Evolutionary conservation across 2,329 filamentous ascomycete genomes (phyloP).

Genomic region (Capronia epimyces): DNA sequence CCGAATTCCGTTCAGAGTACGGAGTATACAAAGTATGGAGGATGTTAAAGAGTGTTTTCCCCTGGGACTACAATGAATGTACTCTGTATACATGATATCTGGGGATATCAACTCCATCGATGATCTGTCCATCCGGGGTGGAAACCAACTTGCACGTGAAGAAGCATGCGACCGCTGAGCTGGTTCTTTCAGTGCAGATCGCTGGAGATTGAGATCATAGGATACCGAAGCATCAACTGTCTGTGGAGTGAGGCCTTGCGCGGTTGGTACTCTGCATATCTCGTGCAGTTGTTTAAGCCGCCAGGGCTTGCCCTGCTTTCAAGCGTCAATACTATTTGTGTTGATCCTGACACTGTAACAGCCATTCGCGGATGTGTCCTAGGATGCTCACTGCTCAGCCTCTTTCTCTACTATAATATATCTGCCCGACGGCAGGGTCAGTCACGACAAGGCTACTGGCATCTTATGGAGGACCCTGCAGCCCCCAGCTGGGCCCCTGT

Average conservation of each 20-base stretch:
- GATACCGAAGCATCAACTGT: too few species aligned
- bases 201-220: too few species aligned
- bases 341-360: background rate
- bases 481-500: background rate
- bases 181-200: background rate
- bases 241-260: too few species aligned
- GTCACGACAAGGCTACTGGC: background rate
- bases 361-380: background rate
- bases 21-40: too few species aligned
- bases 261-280: too few species aligned
- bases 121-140: background rate
- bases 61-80: too few species aligned
- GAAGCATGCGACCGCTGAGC: background rate
- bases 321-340: background rate
- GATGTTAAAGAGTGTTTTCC: too few species aligned
- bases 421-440: background rate
- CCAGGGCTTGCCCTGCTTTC: background rate
- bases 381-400: background rate
- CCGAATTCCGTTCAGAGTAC: too few species aligned
- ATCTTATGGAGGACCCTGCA: slow-evolving; percentile 1
- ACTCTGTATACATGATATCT: too few species aligned
- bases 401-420: background rate
- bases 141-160: background rate
- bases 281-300: too few species aligned
- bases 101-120: background rate